Base-by-base conservation (phyloP, 2,329 filamentous ascomycete genomes). In the Mycosphaerella arachidis region DNA sequence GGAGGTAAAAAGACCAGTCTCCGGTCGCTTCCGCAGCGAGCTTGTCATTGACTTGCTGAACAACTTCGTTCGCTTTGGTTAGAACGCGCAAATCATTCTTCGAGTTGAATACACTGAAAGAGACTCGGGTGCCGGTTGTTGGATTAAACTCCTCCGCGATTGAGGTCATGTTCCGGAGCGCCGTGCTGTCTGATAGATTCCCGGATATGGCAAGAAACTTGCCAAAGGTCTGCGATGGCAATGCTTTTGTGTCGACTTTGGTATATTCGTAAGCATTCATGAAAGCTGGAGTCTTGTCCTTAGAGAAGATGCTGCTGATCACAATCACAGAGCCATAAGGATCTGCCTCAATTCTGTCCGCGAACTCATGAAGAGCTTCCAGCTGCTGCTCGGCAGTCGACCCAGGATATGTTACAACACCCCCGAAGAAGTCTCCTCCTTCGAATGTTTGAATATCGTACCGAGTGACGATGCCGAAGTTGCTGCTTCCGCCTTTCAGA, bases 401-500 rank as follows among this genome's bases (percentile, higher is more conserved):
- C 1, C 33, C 33, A 35, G 12, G 33, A 35, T 40, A 40, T 16
- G 37, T 40, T 13, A 40, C 37, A 40, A 40, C 16, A 13, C 37
- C 37, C 8, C 29, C 27, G 20, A 27, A 43, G 27, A 54, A 16
- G 7, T 20, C n/a, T 6, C 33, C 52, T 2, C 20, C 31, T 27
- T 12, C 4, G 33, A 54, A 40, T 6, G 16, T 43, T 10, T 33
- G 6, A 31, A 43, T 13, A 6, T 16, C 18, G 20, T n/a, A 8
- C 4, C 18, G 8, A 9, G 40, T 55, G 8, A 48, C 53, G 12
- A 55, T 55, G 24, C 53, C 67, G 31, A 68, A 63, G 45, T 69
- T 69, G 46, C 55, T 64, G 12, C 53, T 57, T 33, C 66, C 62
- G 3, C 67, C 66, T 46, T 66, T 65, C 16, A 69, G 50, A 20